These are phyloP conservation scores for Candida dubliniensis DNA, from an alignment of 1,139 yeast genomes.

Conservation along the genomic window DNA sequence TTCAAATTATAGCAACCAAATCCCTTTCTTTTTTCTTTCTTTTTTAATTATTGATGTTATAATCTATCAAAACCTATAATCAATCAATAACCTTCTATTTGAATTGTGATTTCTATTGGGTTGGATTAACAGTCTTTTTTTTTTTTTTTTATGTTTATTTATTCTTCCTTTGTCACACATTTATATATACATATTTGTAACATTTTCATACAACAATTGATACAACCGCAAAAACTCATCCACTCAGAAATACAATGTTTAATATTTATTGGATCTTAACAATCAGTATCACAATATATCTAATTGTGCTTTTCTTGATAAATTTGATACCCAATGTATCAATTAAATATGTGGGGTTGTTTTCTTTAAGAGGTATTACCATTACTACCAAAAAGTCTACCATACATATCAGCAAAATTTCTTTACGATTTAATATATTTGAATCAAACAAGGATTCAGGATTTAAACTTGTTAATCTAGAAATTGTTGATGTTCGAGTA, in stretches of 20 bases:
- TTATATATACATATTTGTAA: neutral
- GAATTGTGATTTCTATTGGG: no score
- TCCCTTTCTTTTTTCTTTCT: no score
- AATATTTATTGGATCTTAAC: slow-evolving; percentile 8
- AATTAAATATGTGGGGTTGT: slow-evolving; percentile 40
- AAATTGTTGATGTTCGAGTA: slow-evolving; percentile 28
- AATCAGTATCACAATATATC: slow-evolving; percentile 17
- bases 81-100: no score
- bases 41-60: no score
- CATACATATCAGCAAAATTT: slow-evolving; percentile 23
- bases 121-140: no score
- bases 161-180: no score
- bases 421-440: slow-evolving; percentile 28
- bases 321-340: slow-evolving; percentile 36
- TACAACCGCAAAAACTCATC: neutral
- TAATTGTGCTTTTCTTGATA: slow-evolving; percentile 20
- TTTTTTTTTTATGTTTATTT: no score
- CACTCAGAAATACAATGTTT: slow-evolving; percentile 2
- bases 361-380: slow-evolving; percentile 31
- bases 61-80: no score
- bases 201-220: neutral
- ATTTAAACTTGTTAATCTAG: slow-evolving; percentile 33
- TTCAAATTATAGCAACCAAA: no score
- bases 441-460: slow-evolving; percentile 26
- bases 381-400: slow-evolving; percentile 19